Base-by-base conservation (phyloP, 1,139 yeast genomes). In the Hyphopichia pseudoburtonii region DNA sequence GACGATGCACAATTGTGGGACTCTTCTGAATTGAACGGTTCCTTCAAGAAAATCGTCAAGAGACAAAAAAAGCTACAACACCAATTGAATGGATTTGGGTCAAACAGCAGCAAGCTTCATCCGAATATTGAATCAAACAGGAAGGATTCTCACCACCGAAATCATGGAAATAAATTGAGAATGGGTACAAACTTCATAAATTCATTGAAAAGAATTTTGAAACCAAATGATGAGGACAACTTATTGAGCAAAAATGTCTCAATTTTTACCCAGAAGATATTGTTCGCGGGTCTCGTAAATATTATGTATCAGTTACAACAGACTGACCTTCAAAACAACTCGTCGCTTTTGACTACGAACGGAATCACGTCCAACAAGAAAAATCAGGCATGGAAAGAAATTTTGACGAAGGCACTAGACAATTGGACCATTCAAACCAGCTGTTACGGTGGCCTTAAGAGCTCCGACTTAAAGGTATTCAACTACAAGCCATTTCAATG, bases 221-320 rank as follows among this genome's bases (percentile, higher is more conserved):
- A 57, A 38, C 52, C 63, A 1, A 34, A 39, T 33, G 46, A 45
- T 32, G 34, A 25, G 8, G 21, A 15, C 4, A 22, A 7, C 15
- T 17, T 24, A 8, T 5, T 23, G 11, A 12, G 4, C 7, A 21
- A 21, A 10, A 53, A 53, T n/a, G 40, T 52, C 1, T 46, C 57
- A 5, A 42, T 53, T 5, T 78, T 86, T 57, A 86, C 89, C 3
- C 73, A 80, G 38, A 79, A 81, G 45, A 76, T 85, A 3, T 56
- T 86, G 26, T 61, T 86, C 19, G 82, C 88, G 2, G 95, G 95
- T 0, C 59, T 86, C 36, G 64, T 83, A 33, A 80, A 90, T 1
- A 70, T 86, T 17, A 70, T 83, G 75, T 71, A 76, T 48, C 87
- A 85, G 60, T 76, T 86, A 76, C 90, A 85, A 54, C 92, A 85